Evolutionary conservation across 2,329 filamentous ascomycete genomes (phyloP).

Genomic region (Penicillium sp.): DNA sequence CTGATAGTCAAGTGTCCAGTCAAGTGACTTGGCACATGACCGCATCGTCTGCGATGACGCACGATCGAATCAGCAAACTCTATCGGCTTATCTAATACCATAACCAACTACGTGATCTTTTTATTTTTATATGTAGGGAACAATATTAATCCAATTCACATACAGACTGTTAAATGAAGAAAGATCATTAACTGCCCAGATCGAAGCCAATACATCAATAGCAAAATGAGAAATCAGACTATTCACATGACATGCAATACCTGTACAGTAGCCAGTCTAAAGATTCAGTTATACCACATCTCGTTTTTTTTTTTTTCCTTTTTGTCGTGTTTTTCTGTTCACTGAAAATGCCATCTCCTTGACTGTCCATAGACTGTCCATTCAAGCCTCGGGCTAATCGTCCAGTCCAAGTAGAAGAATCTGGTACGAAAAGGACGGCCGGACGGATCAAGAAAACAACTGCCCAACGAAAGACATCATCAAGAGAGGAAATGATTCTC

Average conservation of each 20-base stretch:
- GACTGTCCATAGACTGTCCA: not conserved
- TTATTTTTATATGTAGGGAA: no score
- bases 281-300: not conserved
- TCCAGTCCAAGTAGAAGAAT: not conserved
- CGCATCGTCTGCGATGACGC: not conserved
- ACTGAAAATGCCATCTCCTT: not conserved
- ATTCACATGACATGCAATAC: not conserved
- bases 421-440: constrained; percentile 5
- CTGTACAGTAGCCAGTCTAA: no score
- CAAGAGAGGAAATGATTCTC: not conserved
- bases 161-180: not conserved
- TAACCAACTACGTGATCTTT: no score
- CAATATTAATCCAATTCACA: not conserved
- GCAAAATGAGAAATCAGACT: constrained; percentile 1
- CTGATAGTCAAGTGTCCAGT: not conserved
- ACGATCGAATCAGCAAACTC: not conserved
- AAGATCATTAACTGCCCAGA: not conserved
- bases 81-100: not conserved
- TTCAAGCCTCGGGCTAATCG: not conserved
- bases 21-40: not conserved
- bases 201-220: not conserved
- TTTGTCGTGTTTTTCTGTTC: constrained; percentile 2
- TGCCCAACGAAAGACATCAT: not conserved
- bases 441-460: not conserved
- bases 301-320: not conserved